Evolutionary conservation across 257 asterid genomes (phyloP).

Genomic region (Linderniella brevidens): DNA sequence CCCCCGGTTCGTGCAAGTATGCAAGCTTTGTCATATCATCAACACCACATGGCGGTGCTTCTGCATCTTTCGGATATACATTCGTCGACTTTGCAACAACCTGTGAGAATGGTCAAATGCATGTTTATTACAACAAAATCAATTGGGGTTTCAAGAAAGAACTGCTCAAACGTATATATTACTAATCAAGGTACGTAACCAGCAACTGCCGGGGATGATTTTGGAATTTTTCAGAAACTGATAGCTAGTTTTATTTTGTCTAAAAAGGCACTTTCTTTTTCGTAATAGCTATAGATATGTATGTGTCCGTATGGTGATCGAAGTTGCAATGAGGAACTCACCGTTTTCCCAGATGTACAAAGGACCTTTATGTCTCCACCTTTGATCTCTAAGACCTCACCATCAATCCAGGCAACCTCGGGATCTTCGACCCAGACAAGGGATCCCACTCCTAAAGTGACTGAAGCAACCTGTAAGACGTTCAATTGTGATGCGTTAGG

Average conservation of each 20-base stretch:
- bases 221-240: no score
- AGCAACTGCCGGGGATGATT: no score
- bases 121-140: neutral
- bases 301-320: neutral
- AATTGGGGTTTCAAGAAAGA: no score
- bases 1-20: constrained; percentile 98
- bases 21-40: constrained; percentile 99
- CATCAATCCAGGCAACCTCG: constrained; percentile 86
- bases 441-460: constrained; percentile 68
- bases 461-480: constrained; percentile 54
- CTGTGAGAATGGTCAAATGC: constrained; percentile 20
- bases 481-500: constrained; percentile 3
- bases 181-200: no score
- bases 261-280: neutral
- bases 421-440: constrained; percentile 98
- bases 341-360: constrained; percentile 82
- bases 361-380: constrained; percentile 63
- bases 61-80: constrained; percentile 84
- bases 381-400: constrained; percentile 66
- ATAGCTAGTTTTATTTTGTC: no score
- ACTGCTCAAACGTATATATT: no score
- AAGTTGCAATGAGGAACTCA: constrained; percentile 17
- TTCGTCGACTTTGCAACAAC: constrained; percentile 62
- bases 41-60: constrained; percentile 94
- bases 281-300: neutral